phyloP scores from a whole-genome alignment of 441 rosid genomes.

The Gossypium davidsonii region DNA sequence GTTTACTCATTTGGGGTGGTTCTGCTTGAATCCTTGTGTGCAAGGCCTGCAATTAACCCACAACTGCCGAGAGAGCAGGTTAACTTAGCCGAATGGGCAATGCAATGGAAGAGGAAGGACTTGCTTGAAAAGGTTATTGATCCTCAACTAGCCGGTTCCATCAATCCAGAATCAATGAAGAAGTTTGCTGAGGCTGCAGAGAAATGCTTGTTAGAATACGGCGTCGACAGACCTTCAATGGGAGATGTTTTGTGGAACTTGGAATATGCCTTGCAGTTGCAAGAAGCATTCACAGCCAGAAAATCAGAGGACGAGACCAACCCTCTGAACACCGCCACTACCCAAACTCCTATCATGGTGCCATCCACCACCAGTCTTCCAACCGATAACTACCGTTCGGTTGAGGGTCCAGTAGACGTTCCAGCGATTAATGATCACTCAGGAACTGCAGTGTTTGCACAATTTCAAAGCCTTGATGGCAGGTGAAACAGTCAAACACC shows the following conservation, averaged over 20 bases:
- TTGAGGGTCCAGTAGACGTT: conserved; percentile 32
- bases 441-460: conserved; percentile 57
- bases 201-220: conserved; percentile 75
- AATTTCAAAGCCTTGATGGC: conserved; percentile 48
- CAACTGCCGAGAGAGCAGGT: conserved; percentile 77
- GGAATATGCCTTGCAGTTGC: conserved; percentile 88
- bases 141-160: conserved; percentile 54
- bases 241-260: conserved; percentile 94
- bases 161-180: conserved; percentile 83
- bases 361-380: conserved; percentile 23
- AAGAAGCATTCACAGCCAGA: conserved; percentile 60
- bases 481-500: conserved; percentile 26
- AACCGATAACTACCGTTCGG: conserved; percentile 21
- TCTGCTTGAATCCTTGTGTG: conserved; percentile 68
- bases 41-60: conserved; percentile 72
- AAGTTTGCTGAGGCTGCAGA: conserved; percentile 83
- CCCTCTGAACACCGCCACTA: conserved; percentile 12
- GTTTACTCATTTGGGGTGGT: conserved; percentile 92
- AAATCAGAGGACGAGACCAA: conserved; percentile 52
- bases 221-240: conserved; percentile 80
- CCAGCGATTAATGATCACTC: conserved; percentile 44
- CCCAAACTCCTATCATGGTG: conserved; percentile 22
- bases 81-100: conserved; percentile 88
- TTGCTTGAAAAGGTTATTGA: conserved; percentile 69
- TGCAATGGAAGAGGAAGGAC: conserved; percentile 88